These are phyloP conservation scores for Glaciozyma antarctica DNA, from an alignment of 768 basidiomycete genomes.

Conservation along the genomic window DNA sequence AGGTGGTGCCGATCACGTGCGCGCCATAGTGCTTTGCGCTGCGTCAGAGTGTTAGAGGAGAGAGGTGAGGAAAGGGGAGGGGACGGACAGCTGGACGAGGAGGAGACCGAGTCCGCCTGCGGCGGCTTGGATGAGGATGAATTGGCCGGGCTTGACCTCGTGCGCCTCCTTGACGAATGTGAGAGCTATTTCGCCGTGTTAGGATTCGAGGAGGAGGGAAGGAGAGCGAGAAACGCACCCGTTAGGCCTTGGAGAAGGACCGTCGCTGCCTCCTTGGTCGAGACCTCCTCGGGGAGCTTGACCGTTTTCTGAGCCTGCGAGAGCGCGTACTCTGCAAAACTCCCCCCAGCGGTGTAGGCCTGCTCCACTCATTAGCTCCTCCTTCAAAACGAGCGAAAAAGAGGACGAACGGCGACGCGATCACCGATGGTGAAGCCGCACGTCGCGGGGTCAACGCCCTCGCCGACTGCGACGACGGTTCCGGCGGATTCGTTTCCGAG, in stretches of 20 bases:
- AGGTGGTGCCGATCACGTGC: conserved; percentile 86
- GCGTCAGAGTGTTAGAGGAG: conserved; percentile 39
- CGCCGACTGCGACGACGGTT: conserved; percentile 57
- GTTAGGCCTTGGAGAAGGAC: conserved; percentile 67
- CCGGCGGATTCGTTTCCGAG: conserved; percentile 76
- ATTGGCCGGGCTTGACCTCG: conserved; percentile 52
- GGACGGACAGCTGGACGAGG: conserved; percentile 40
- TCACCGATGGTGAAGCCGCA: conserved; percentile 59
- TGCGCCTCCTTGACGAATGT: conserved; percentile 77
- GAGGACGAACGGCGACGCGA: conserved; percentile 52
- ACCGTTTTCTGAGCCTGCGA: conserved; percentile 55
- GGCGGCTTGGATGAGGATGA: conserved; percentile 61
- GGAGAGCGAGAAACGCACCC: conserved; percentile 13
- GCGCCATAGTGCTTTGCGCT: conserved; percentile 66
- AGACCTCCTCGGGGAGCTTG: conserved; percentile 51
- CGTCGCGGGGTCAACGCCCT: conserved; percentile 56
- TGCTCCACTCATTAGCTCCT: background rate
- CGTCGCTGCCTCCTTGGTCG: conserved; percentile 50
- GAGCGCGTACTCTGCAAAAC: conserved; percentile 61
- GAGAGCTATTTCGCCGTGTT: conserved; percentile 41
- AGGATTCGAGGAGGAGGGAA: background rate
- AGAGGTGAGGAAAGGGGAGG: background rate
- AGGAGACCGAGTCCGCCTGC: conserved; percentile 70
- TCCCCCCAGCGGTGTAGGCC: conserved; percentile 34
- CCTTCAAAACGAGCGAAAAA: background rate